A percentile compares a stretch with the other conserved stretches of the same genome.
Evolutionary conservation across 2,329 filamentous ascomycete genomes (phyloP).

Genomic region (Neonectria neomacrospora): DNA sequence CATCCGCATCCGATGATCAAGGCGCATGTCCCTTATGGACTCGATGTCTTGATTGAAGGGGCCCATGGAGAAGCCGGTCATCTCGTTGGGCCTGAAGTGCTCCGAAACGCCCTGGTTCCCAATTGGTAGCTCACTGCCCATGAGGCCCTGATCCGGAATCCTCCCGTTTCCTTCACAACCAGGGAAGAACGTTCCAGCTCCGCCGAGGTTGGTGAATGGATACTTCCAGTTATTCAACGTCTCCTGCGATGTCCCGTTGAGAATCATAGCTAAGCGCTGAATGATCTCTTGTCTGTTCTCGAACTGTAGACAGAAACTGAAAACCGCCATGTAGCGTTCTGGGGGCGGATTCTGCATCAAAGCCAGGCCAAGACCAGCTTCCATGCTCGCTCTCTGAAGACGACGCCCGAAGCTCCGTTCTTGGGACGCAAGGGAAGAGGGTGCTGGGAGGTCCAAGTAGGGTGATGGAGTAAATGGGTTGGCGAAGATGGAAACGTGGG

Average conservation of each 20-base stretch:
- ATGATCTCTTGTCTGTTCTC: constrained; percentile 62
- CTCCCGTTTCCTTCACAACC: constrained; percentile 18
- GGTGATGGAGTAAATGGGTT: constrained; percentile 37
- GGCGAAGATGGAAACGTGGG: constrained; percentile 32
- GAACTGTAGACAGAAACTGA: constrained; percentile 76
- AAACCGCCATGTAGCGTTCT: constrained; percentile 64
- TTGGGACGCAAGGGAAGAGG: constrained; percentile 68
- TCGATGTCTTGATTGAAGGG: constrained; percentile 58
- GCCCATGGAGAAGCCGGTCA: constrained; percentile 54
- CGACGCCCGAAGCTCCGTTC: constrained; percentile 77
- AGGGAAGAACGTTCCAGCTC: constrained; percentile 73
- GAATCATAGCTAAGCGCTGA: constrained; percentile 49
- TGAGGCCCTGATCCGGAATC: background rate
- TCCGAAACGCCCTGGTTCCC: constrained; percentile 53
- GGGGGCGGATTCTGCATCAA: constrained; percentile 60
- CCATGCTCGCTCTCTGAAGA: constrained; percentile 73
- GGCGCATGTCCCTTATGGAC: constrained; percentile 53
- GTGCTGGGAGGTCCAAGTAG: constrained; percentile 54
- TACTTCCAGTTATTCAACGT: constrained; percentile 67
- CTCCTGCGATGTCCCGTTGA: constrained; percentile 50
- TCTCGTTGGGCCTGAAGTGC: constrained; percentile 35
- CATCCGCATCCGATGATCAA: constrained; percentile 62
- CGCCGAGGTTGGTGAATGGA: constrained; percentile 74
- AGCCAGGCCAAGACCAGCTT: constrained; percentile 71
- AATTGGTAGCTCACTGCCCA: constrained; percentile 32